A percentile compares a stretch with the other conserved stretches of the same genome.
Evolutionary conservation across 1,284 basidiomycete genomes (phyloP).

Genomic region (Papiliotrema nemorosa): DNA sequence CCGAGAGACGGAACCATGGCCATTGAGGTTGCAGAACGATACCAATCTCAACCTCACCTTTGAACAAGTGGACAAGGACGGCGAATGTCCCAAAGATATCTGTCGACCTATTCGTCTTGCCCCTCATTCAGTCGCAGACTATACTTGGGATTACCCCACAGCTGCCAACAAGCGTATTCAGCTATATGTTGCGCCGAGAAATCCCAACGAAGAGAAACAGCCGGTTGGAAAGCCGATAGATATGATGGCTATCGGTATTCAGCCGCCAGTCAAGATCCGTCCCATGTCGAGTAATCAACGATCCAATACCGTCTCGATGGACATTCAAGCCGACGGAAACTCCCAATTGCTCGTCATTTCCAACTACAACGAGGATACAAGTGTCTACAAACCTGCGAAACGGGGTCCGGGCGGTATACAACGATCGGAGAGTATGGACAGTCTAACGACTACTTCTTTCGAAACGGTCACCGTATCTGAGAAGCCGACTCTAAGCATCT

Average conservation of each 20-base stretch:
- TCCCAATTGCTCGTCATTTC: slow-evolving; percentile 85
- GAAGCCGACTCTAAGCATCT: slow-evolving; percentile 64
- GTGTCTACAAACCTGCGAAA: slow-evolving; percentile 80
- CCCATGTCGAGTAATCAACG: slow-evolving; percentile 31
- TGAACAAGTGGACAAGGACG: slow-evolving; percentile 61
- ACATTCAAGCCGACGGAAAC: slow-evolving; percentile 85
- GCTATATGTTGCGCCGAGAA: slow-evolving; percentile 59
- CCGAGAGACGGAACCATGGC: slow-evolving; percentile 70
- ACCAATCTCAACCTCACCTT: slow-evolving; percentile 71
- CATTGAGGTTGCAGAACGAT: slow-evolving; percentile 86
- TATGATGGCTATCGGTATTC: slow-evolving; percentile 92
- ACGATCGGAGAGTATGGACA: slow-evolving; percentile 30
- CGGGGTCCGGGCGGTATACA: slow-evolving; percentile 48
- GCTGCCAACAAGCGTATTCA: slow-evolving; percentile 76
- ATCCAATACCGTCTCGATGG: slow-evolving; percentile 73
- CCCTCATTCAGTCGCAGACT: slow-evolving; percentile 48
- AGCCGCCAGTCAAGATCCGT: slow-evolving; percentile 80
- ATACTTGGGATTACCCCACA: slow-evolving; percentile 95
- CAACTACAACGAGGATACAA: slow-evolving; percentile 79
- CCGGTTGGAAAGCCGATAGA: slow-evolving; percentile 70
- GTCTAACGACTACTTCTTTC: slow-evolving; percentile 58
- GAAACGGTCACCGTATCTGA: slow-evolving; percentile 78
- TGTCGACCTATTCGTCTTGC: slow-evolving; percentile 17
- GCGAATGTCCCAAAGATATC: slow-evolving; percentile 39
- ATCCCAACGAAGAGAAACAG: background rate